phyloP scores from a whole-genome alignment of 1,284 basidiomycete species.

The Cryptococcus sp. region DNA sequence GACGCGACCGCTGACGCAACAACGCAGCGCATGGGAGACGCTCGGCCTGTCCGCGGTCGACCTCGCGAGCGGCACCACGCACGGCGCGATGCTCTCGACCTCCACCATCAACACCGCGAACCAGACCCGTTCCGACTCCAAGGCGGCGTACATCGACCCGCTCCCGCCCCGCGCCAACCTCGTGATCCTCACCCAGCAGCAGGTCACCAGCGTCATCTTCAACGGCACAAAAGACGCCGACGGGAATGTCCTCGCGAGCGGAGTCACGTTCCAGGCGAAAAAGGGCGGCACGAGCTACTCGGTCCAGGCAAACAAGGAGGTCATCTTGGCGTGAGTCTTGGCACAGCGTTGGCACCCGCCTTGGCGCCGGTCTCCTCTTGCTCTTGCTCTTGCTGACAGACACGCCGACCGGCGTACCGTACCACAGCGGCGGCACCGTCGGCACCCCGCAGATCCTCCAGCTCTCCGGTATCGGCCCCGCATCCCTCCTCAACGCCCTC shows the following conservation, averaged over 20 bases:
- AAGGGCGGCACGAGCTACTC: slow-evolving; percentile 48
- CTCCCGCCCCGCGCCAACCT: slow-evolving; percentile 61
- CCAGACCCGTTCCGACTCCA: slow-evolving; percentile 64
- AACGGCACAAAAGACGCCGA: slow-evolving; percentile 52
- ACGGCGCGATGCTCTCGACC: slow-evolving; percentile 55
- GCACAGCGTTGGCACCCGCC: no score
- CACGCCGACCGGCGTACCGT: no score
- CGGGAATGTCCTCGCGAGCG: slow-evolving; percentile 56
- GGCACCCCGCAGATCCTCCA: slow-evolving; percentile 66
- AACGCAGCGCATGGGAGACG: slow-evolving; percentile 42
- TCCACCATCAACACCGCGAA: slow-evolving; percentile 63
- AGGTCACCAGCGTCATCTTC: slow-evolving; percentile 66
- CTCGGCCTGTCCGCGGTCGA: slow-evolving; percentile 55
- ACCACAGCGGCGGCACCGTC: slow-evolving; percentile 58
- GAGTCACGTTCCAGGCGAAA: slow-evolving; percentile 57
- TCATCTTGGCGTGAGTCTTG: slow-evolving; percentile 48
- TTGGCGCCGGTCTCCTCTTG: no score
- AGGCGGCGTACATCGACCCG: slow-evolving; percentile 66
- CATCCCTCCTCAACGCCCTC: slow-evolving; percentile 56
- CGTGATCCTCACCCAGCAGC: slow-evolving; percentile 56
- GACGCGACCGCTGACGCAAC: background rate
- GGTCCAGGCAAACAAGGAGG: slow-evolving; percentile 55
- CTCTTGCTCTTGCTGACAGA: background rate
- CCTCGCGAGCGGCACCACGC: slow-evolving; percentile 30
- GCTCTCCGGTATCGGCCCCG: slow-evolving; percentile 68